These are phyloP conservation scores for Marchantia polymorpha DNA, from an alignment of 225 moss, liverwort and hornwort genomes.

Conservation along the genomic window DNA sequence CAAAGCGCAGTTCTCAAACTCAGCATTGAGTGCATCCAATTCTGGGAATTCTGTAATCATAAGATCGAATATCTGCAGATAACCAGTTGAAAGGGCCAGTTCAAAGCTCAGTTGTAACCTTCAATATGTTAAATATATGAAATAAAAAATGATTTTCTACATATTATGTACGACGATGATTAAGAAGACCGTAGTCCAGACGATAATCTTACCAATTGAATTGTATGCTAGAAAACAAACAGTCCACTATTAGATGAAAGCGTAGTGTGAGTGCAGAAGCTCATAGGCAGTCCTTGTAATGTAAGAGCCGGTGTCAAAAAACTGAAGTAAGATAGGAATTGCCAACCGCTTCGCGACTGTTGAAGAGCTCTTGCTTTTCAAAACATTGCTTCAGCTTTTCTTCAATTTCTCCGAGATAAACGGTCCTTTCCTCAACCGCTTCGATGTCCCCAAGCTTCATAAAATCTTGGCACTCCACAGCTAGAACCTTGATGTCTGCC, in stretches of 20 bases:
- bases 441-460: constrained; percentile 69
- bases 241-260: too few relatives aligned
- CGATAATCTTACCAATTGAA: too few relatives aligned
- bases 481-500: constrained; percentile 48
- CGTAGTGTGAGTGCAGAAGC: too few relatives aligned
- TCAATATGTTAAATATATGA: too few relatives aligned
- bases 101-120: not conserved
- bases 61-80: constrained; percentile 60
- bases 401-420: constrained; percentile 63
- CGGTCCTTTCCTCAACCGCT: constrained; percentile 59
- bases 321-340: not conserved
- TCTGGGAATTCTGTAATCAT: constrained; percentile 65
- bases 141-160: too few relatives aligned
- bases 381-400: constrained; percentile 51
- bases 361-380: constrained; percentile 55
- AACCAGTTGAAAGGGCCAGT: not conserved
- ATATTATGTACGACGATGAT: too few relatives aligned
- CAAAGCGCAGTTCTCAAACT: constrained; percentile 60
- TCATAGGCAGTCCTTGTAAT: too few relatives aligned
- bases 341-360: constrained; percentile 56
- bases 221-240: too few relatives aligned
- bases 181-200: too few relatives aligned
- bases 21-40: constrained; percentile 42
- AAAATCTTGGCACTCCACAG: constrained; percentile 62
- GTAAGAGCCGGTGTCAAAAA: too few relatives aligned